Evolutionary conservation across 1,139 yeast species (phyloP).

Genomic region (Torulaspora pretoriensis): DNA sequence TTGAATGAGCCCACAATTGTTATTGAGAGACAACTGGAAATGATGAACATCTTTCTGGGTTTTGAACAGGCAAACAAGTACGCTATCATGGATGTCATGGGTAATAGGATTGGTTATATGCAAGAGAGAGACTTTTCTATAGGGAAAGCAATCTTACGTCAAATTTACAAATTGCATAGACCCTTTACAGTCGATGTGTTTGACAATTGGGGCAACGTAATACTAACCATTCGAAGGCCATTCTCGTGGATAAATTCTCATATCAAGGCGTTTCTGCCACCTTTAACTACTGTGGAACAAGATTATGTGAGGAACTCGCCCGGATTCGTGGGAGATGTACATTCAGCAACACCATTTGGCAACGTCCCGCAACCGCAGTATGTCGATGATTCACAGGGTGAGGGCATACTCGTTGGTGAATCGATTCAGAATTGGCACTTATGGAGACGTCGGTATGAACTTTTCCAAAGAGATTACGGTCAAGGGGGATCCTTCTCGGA

Average conservation of each 20-base stretch:
- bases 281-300: constrained; percentile 17
- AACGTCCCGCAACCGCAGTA: constrained; percentile 16
- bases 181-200: constrained; percentile 82
- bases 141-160: constrained; percentile 67
- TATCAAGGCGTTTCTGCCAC: constrained; percentile 66
- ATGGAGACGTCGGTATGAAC: constrained; percentile 83
- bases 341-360: constrained; percentile 36
- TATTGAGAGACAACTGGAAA: constrained; percentile 80
- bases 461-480: constrained; percentile 48
- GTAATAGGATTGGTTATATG: constrained; percentile 75
- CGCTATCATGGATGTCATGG: constrained; percentile 65
- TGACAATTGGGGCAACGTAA: constrained; percentile 63
- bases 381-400: constrained; percentile 23
- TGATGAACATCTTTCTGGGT: constrained; percentile 81
- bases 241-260: constrained; percentile 87
- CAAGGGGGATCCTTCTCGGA: constrained; percentile 26
- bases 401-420: constrained; percentile 66
- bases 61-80: constrained; percentile 88
- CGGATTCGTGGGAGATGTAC: constrained; percentile 31
- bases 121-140: constrained; percentile 75
- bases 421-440: constrained; percentile 90
- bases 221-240: constrained; percentile 71
- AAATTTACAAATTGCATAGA: constrained; percentile 74
- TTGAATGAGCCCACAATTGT: constrained; percentile 77
- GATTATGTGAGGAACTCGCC: constrained; percentile 28